These are phyloP conservation scores for Lomentospora prolificans DNA, from an alignment of 2,329 filamentous ascomycete species.

Conservation along the genomic window DNA sequence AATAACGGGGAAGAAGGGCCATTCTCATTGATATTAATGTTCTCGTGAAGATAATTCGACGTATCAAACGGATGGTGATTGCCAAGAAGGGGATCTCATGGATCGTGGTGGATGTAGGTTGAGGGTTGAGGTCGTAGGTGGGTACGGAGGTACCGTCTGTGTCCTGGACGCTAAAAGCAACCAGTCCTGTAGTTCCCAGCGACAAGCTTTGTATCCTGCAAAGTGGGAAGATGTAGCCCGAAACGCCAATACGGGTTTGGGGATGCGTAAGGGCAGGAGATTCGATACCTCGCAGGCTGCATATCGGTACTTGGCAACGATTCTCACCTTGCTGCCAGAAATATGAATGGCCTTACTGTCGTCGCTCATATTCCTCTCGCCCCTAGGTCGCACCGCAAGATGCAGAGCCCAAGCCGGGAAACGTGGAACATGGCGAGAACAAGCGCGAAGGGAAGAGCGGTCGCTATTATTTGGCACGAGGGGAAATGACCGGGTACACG, in stretches of 20 bases:
- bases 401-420: not conserved
- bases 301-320: conserved; percentile 5
- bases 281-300: conserved; percentile 1
- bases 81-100: conserved; percentile 2
- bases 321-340: not conserved
- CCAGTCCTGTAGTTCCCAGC: not conserved
- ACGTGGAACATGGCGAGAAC: not conserved
- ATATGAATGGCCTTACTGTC: not conserved
- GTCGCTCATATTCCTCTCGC: not conserved
- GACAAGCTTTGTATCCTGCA: conserved; percentile 6
- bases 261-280: not conserved
- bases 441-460: not conserved
- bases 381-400: no score
- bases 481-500: not conserved
- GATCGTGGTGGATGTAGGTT: not conserved
- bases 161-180: conserved; percentile 3
- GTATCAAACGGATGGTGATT: not conserved
- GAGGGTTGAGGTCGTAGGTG: conserved; percentile 8
- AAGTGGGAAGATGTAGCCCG: not conserved
- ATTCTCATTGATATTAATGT: no score
- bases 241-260: conserved; percentile 1
- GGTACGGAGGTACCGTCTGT: conserved; percentile 8
- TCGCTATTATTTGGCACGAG: not conserved
- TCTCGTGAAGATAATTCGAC: not conserved
- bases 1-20: not conserved